Evolutionary conservation across 169 alveolate genomes (phyloP).

Genomic region (Cryptosporidium sp.): DNA sequence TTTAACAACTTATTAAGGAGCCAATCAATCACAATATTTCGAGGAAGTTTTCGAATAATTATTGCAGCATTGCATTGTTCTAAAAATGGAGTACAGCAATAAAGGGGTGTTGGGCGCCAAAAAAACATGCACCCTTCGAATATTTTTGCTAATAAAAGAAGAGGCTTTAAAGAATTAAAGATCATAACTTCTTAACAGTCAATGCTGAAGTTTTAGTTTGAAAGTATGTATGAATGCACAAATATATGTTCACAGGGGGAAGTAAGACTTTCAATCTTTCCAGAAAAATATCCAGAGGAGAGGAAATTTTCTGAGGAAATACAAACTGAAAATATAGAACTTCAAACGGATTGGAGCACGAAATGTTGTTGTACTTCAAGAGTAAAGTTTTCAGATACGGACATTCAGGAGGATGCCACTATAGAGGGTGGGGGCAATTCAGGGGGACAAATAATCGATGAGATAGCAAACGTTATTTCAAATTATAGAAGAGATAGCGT

Average conservation of each 20-base stretch:
- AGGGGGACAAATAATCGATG: conserved; percentile 26
- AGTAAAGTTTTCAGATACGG: conserved; percentile 29
- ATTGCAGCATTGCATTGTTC: background rate
- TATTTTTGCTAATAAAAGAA: too few species aligned
- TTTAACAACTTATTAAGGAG: too few species aligned
- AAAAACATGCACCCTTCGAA: background rate
- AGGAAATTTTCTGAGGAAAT: background rate
- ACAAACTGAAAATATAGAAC: background rate
- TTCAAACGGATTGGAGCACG: conserved; percentile 44
- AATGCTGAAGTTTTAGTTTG: background rate
- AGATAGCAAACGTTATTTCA: conserved; percentile 17
- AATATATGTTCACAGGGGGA: background rate
- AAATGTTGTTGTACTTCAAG: conserved; percentile 71
- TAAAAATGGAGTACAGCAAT: background rate
- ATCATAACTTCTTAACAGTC: background rate
- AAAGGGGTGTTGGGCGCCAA: background rate
- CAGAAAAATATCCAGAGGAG: background rate
- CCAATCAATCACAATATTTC: too few species aligned
- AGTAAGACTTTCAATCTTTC: background rate
- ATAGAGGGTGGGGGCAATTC: background rate
- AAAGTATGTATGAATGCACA: background rate
- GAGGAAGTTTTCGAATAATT: background rate
- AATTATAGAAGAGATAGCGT: conserved; percentile 69
- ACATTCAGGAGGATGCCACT: background rate
- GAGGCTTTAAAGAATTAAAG: background rate